Conservation (phyloP, 2,329 filamentous ascomycete species). For the Fusarium sambucinum region DNA sequence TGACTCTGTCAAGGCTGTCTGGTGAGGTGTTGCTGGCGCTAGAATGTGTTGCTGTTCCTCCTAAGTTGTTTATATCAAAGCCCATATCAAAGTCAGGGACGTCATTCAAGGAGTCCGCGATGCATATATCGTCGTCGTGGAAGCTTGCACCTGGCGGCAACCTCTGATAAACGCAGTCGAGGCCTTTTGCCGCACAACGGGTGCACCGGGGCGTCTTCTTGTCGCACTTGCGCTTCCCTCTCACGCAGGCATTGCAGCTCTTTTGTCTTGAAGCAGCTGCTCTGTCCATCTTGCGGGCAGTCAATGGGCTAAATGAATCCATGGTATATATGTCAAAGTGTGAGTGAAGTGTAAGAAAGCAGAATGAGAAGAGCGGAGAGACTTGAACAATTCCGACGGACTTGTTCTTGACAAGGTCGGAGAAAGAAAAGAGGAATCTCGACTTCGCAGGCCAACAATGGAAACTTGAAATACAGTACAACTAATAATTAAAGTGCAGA, state of each 20-base stretch:
- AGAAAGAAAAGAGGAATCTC: slow-evolving; percentile 13
- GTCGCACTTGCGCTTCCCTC: slow-evolving; percentile 62
- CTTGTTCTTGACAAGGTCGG: slow-evolving; percentile 30
- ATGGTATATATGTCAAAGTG: slow-evolving; percentile 35
- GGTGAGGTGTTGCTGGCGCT: slow-evolving; percentile 46
- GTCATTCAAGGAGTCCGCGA: slow-evolving; percentile 22
- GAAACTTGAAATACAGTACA: slow-evolving; percentile 2
- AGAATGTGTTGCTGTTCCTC: slow-evolving; percentile 46
- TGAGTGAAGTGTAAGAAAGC: slow-evolving; percentile 1
- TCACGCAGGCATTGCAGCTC: slow-evolving; percentile 63
- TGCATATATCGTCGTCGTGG: slow-evolving; percentile 41
- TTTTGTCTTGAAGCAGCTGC: slow-evolving; percentile 61
- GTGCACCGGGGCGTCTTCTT: slow-evolving; percentile 59
- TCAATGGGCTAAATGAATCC: slow-evolving; percentile 46
- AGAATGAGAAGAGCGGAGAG: slow-evolving; percentile 17
- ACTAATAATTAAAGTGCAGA: neutral
- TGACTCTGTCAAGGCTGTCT: slow-evolving; percentile 46
- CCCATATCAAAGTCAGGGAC: slow-evolving; percentile 55
- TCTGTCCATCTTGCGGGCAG: slow-evolving; percentile 49
- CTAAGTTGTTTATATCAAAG: slow-evolving; percentile 53
- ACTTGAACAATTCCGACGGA: slow-evolving; percentile 19
- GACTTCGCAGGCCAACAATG: neutral
- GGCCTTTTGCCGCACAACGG: slow-evolving; percentile 58
- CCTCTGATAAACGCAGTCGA: slow-evolving; percentile 58
- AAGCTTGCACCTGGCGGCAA: slow-evolving; percentile 46